Evolutionary conservation across 129 eudicot species (phyloP).

Genomic region (Flaveria robusta): DNA sequence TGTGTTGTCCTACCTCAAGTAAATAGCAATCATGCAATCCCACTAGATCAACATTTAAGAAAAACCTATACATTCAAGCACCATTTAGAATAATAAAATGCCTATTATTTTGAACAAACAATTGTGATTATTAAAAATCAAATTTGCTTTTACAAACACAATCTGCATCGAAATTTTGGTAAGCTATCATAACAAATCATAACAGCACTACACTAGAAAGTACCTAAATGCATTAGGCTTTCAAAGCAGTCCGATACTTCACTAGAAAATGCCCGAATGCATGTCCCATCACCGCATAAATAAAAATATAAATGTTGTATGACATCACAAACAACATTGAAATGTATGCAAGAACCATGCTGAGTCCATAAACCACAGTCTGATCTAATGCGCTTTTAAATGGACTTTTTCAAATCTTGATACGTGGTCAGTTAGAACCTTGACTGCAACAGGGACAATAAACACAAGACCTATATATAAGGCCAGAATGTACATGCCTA

Average conservation of each 20-base stretch:
- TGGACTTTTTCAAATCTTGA: constrained; percentile 29
- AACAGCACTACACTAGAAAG: too few relatives aligned
- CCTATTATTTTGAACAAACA: not conserved
- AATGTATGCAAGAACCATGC: constrained; percentile 55
- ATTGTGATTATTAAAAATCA: not conserved
- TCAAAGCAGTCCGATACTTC: constrained; percentile 35
- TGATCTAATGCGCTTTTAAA: constrained; percentile 33
- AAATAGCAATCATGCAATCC: too few relatives aligned
- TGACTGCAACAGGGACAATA: constrained; percentile 37
- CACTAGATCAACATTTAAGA: not conserved
- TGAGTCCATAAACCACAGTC: constrained; percentile 44
- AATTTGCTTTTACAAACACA: not conserved
- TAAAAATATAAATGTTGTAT: constrained; percentile 54
- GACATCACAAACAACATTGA: constrained; percentile 77
- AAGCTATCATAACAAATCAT: not conserved
- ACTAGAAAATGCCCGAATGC: constrained; percentile 47
- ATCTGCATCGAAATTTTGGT: not conserved
- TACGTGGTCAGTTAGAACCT: constrained; percentile 35
- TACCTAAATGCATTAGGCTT: not conserved
- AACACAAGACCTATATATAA: constrained; percentile 49
- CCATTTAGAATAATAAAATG: not conserved
- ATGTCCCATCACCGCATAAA: constrained; percentile 51
- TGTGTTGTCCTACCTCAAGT: too few relatives aligned
- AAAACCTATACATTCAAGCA: not conserved
- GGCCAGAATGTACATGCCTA: constrained; percentile 61